Base-by-base conservation (phyloP, 345 rosid genomes). In the Sapria himalayana region DNA sequence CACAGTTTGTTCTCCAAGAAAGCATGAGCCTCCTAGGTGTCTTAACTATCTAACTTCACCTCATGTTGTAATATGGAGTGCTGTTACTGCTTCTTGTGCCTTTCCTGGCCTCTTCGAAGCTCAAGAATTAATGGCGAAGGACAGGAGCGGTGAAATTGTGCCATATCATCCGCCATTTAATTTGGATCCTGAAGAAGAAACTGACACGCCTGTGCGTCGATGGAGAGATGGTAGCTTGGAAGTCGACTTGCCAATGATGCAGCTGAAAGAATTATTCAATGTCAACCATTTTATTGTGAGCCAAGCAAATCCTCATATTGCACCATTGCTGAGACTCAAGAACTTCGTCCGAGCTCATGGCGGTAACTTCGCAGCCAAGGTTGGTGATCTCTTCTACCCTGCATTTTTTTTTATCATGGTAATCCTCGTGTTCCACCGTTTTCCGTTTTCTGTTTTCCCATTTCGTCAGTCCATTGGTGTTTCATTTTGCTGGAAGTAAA, bases 221-320 rank as follows among this genome's bases (percentile, higher is more conserved):
- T 89, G 98, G 95, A 79, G 95, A 60, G 98, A 89, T 60, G 98
- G 98, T 41, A 82, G 98, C 65, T 66, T 89, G 71, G 95, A 89
- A 75, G 72, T 82, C 43, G 95, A 89, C 63, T 59, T 89, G 47
- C 98, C 98, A 4, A 89, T 79, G 98, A 89, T 82, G 76, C 95
- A 89, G 58, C 58, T 89, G 61, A 89, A 89, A 63, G 98, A 89
- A 46, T 67, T 89, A 12, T 89, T 89, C 48, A 89, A 89, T 54
- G 98, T 89, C 45, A 89, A 89, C 61, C 95, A 89, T 62, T 89
- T 89, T 50, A 89, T 82, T 17, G 98, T 82, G 43, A 82, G 93
- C 41, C 95, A 89, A 54, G 98, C 98, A n/a, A 89, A 82, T 61
- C 98, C 98, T 45, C 98, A 89, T 39, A 82, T 89, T 36, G 73